Conservation (phyloP, 2,329 filamentous ascomycete species). For the Aschersonia sp. region DNA sequence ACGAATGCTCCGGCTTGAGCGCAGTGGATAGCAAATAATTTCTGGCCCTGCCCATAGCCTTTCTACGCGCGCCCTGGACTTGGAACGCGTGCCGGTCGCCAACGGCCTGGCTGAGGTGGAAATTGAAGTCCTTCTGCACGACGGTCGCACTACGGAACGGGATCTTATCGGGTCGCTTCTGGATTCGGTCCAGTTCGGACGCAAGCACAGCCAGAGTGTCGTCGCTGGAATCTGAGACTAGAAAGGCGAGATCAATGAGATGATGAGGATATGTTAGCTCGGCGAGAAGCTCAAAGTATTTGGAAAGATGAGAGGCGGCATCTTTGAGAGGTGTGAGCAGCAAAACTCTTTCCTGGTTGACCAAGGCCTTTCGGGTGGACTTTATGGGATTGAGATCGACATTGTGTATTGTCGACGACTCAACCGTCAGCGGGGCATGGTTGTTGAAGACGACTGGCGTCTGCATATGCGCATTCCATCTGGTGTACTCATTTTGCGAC, state of each 20-base stretch:
- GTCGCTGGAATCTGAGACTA: constrained; percentile 83
- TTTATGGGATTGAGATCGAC: constrained; percentile 75
- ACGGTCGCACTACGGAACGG: constrained; percentile 78
- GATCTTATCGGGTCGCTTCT: constrained; percentile 63
- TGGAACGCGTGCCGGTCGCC: constrained; percentile 73
- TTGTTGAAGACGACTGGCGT: constrained; percentile 96
- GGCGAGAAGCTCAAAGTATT: constrained; percentile 86
- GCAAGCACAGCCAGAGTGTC: constrained; percentile 81
- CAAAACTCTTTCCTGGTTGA: constrained; percentile 76
- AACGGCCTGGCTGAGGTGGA: constrained; percentile 61
- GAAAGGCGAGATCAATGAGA: constrained; percentile 87
- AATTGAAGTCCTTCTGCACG: constrained; percentile 83
- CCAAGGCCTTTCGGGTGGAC: constrained; percentile 64
- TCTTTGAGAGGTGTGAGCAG: constrained; percentile 90
- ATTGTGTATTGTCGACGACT: constrained; percentile 62
- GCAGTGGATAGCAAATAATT: constrained; percentile 82
- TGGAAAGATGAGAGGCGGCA: constrained; percentile 64
- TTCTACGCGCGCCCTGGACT: constrained; percentile 80
- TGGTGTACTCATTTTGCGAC: constrained; percentile 76
- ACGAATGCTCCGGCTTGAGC: constrained; percentile 85
- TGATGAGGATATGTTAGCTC: constrained; percentile 89
- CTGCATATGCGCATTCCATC: constrained; percentile 78
- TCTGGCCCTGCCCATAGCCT: constrained; percentile 76
- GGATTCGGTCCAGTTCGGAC: constrained; percentile 75
- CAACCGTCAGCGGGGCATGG: constrained; percentile 75